Evolutionary conservation across 441 rosid genomes (phyloP).

Genomic region (Populus hybrid): DNA sequence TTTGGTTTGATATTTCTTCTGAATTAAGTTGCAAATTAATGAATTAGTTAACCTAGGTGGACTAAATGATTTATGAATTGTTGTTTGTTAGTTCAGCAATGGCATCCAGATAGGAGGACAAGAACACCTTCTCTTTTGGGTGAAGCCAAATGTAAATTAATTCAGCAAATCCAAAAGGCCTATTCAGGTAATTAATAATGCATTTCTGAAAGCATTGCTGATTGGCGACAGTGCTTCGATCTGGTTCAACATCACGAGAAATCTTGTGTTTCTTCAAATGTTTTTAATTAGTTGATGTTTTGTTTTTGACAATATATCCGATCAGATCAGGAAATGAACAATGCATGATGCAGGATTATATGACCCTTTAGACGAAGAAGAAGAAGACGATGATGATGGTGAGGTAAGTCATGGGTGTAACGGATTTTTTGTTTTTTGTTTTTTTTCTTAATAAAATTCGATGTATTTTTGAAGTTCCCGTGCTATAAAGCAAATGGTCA

Average conservation of each 20-base stretch:
- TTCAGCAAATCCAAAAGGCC: conserved; percentile 67
- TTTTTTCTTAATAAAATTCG: too few relatives aligned
- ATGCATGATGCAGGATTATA: too few relatives aligned
- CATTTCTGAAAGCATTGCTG: not conserved
- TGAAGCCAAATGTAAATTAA: conserved; percentile 59
- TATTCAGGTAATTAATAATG: conserved; percentile 46
- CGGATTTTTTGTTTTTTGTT: not conserved
- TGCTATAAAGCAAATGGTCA: too few relatives aligned
- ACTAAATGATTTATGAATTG: not conserved
- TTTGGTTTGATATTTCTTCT: not conserved
- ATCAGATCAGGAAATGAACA: too few relatives aligned
- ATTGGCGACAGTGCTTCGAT: not conserved
- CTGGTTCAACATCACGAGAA: not conserved
- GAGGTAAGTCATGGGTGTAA: conserved; percentile 34
- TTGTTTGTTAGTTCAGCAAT: conserved; percentile 37
- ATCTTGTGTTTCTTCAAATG: too few relatives aligned
- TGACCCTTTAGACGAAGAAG: conserved; percentile 29
- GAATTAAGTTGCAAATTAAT: too few relatives aligned
- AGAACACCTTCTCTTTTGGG: conserved; percentile 41
- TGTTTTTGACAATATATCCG: too few relatives aligned
- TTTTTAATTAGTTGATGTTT: too few relatives aligned
- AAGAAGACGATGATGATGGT: too few relatives aligned
- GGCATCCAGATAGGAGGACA: conserved; percentile 86
- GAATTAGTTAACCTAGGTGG: too few relatives aligned
- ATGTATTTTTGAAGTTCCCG: too few relatives aligned